phyloP scores from a whole-genome alignment of 257 asterid species.

The Cordia subcordata region DNA sequence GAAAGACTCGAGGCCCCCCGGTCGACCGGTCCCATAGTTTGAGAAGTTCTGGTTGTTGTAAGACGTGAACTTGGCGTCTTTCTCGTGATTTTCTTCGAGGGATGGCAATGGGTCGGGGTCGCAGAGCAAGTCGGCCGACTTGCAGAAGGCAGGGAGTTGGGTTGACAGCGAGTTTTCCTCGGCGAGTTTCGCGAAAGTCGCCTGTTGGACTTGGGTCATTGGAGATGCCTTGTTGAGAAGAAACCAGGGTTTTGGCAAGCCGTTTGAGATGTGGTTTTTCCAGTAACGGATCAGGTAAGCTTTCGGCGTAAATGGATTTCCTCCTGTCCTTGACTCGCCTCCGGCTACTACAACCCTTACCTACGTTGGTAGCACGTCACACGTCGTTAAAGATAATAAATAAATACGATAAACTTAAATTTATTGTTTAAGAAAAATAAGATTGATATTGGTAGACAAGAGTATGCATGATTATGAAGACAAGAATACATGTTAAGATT shows the following conservation, averaged over 20 bases:
- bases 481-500: neutral
- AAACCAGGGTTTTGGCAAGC: constrained; percentile 48
- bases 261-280: constrained; percentile 55
- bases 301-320: constrained; percentile 58
- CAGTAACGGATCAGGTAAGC: constrained; percentile 54
- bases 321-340: constrained; percentile 9
- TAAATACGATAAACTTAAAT: too few species aligned
- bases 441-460: neutral
- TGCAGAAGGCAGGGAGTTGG: constrained; percentile 18
- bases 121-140: constrained; percentile 24
- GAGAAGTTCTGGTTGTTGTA: constrained; percentile 38
- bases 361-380: constrained; percentile 31
- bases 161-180: constrained; percentile 18
- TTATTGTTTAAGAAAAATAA: too few species aligned
- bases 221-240: constrained; percentile 61
- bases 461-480: neutral
- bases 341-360: constrained; percentile 28
- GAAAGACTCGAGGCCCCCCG: constrained; percentile 45
- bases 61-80: constrained; percentile 6
- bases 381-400: neutral
- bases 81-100: constrained; percentile 17
- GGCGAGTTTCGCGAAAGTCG: constrained; percentile 41
- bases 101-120: constrained; percentile 20
- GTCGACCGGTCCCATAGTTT: constrained; percentile 44
- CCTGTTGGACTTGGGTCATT: constrained; percentile 39